Evolutionary conservation across 2,329 filamentous ascomycete genomes (phyloP).

Genomic region (Lecanosticta acicola): DNA sequence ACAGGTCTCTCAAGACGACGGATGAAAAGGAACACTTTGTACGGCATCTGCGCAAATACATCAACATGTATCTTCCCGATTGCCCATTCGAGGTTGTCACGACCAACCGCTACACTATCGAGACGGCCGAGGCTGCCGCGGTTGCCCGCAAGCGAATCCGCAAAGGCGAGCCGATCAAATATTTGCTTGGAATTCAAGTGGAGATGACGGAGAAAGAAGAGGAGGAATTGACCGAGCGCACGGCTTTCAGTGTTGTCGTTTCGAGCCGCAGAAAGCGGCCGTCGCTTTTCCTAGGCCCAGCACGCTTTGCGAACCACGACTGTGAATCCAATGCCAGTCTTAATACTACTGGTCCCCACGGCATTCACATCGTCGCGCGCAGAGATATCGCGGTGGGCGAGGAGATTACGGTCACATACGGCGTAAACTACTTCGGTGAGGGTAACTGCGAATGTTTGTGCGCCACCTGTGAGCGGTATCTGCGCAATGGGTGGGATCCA

Average conservation of each 20-base stretch:
- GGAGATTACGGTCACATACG: constrained; percentile 94
- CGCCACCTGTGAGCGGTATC: constrained; percentile 69
- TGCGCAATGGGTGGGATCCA: constrained; percentile 76
- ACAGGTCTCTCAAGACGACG: constrained; percentile 57
- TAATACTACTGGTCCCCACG: constrained; percentile 73
- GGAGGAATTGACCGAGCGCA: constrained; percentile 71
- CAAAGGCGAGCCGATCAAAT: constrained; percentile 81
- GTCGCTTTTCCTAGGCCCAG: constrained; percentile 88
- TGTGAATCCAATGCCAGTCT: constrained; percentile 87
- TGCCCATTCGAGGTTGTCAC: constrained; percentile 91
- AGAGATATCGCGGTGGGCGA: constrained; percentile 79
- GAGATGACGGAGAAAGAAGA: constrained; percentile 90
- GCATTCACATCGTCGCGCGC: constrained; percentile 84
- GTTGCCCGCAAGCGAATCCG: constrained; percentile 74
- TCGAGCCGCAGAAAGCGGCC: constrained; percentile 86
- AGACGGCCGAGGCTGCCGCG: constrained; percentile 80
- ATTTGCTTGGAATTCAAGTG: constrained; percentile 85
- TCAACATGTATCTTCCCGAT: constrained; percentile 86
- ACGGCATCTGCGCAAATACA: constrained; percentile 80
- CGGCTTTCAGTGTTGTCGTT: constrained; percentile 95
- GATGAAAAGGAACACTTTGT: constrained; percentile 83
- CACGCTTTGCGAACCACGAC: constrained; percentile 95
- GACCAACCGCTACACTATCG: constrained; percentile 92
- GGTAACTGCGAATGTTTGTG: constrained; percentile 95
- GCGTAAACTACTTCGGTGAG: constrained; percentile 91